Conservation (phyloP, 2,329 filamentous ascomycete species). For the Coleophoma eucalyptorum region DNA sequence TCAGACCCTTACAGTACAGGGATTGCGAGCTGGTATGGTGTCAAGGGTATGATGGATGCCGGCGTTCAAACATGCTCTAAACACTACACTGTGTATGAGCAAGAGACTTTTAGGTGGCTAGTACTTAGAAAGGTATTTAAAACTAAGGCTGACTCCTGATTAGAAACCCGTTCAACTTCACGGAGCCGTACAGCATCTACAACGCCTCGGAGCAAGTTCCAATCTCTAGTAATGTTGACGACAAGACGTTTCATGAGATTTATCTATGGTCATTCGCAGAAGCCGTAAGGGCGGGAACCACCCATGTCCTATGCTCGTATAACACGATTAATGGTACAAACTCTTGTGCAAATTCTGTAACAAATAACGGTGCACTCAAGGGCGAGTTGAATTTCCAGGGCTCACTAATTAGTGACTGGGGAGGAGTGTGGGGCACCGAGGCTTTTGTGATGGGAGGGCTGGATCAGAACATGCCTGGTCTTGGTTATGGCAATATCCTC, state of each 20-base stretch:
- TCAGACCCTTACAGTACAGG: not conserved
- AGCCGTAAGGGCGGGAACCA: constrained; percentile 61
- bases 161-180: not conserved
- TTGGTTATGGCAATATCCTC: constrained; percentile 44
- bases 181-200: not conserved
- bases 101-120: not conserved
- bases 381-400: constrained; percentile 74
- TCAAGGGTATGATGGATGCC: not conserved
- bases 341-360: constrained; percentile 59
- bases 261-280: constrained; percentile 57
- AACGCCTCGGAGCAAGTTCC: not conserved
- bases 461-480: constrained; percentile 82
- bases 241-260: constrained; percentile 48
- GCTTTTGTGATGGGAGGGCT: constrained; percentile 63
- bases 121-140: not conserved
- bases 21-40: not conserved
- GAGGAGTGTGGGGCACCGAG: constrained; percentile 70
- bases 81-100: not conserved
- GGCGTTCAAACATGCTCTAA: not conserved
- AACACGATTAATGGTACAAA: constrained; percentile 69
- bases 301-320: constrained; percentile 69
- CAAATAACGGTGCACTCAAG: constrained; percentile 62
- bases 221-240: constrained; percentile 42
- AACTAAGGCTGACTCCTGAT: not conserved
- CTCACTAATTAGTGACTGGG: constrained; percentile 67